Percentiles rank a stretch among this genome's conserved stretches.
phyloP scores from a whole-genome alignment of 129 eudicot genomes.

The Cynara cardunculus region DNA sequence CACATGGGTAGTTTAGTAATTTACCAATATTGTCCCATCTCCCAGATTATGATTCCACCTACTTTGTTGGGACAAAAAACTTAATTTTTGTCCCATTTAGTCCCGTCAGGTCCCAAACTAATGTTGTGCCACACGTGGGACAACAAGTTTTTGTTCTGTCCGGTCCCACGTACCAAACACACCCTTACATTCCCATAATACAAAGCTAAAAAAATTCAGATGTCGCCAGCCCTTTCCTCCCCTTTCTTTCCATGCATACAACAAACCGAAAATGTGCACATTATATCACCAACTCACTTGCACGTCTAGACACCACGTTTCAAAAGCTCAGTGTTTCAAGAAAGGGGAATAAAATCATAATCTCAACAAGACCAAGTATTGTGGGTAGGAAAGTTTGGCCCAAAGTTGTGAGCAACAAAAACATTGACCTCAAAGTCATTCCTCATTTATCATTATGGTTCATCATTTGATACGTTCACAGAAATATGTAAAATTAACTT shows the following conservation, averaged over 20 bases:
- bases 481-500: not conserved
- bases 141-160: not conserved
- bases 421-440: not conserved
- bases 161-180: not conserved
- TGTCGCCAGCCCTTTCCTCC: not conserved
- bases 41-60: no score
- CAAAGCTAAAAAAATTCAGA: no score
- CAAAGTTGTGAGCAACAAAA: not conserved
- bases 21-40: no score
- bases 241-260: not conserved
- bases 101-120: no score
- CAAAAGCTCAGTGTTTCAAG: not conserved
- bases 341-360: not conserved
- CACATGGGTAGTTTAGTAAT: no score
- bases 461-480: not conserved
- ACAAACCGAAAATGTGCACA: not conserved
- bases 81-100: no score
- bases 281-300: not conserved
- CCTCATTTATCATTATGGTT: not conserved
- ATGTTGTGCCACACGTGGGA: not conserved
- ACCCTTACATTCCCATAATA: not conserved
- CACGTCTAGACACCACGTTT: not conserved
- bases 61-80: no score
- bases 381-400: not conserved
- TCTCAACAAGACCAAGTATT: not conserved